These are phyloP conservation scores for Metschnikowia similis DNA, from an alignment of 805 yeast species.

Conservation along the genomic window DNA sequence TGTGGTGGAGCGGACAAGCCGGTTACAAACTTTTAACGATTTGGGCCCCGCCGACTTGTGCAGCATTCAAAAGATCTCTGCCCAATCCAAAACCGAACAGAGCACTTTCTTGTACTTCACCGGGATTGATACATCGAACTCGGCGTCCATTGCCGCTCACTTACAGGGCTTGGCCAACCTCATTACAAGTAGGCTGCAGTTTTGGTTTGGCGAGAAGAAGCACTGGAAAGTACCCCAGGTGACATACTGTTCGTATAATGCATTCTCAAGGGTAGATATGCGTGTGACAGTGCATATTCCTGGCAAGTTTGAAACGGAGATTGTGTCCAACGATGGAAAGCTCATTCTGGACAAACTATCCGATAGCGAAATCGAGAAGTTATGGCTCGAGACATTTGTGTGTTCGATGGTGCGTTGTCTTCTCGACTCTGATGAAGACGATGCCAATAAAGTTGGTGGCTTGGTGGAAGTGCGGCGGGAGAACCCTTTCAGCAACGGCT, in stretches of 20 bases:
- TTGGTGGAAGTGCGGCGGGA: conserved; percentile 80
- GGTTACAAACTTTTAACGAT: conserved; percentile 56
- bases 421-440: conserved; percentile 67
- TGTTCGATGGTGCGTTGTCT: conserved; percentile 74
- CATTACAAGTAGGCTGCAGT: conserved; percentile 55
- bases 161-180: conserved; percentile 63
- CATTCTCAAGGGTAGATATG: conserved; percentile 59
- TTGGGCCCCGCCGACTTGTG: conserved; percentile 72
- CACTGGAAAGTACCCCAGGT: conserved; percentile 69
- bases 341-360: conserved; percentile 45
- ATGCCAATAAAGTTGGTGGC: conserved; percentile 46
- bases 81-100: conserved; percentile 45
- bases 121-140: conserved; percentile 71
- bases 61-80: conserved; percentile 42
- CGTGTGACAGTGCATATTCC: conserved; percentile 72
- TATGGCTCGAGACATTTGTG: conserved; percentile 52
- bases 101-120: conserved; percentile 72
- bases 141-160: conserved; percentile 75
- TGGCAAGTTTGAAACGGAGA: conserved; percentile 59
- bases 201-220: conserved; percentile 77
- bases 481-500: conserved; percentile 61
- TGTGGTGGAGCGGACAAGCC: conserved; percentile 57
- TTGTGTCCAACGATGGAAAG: conserved; percentile 51
- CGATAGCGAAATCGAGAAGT: conserved; percentile 50
- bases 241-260: conserved; percentile 62